Base-by-base conservation (phyloP, 2,329 filamentous ascomycete species). In the Phyllosticta capitalensis region DNA sequence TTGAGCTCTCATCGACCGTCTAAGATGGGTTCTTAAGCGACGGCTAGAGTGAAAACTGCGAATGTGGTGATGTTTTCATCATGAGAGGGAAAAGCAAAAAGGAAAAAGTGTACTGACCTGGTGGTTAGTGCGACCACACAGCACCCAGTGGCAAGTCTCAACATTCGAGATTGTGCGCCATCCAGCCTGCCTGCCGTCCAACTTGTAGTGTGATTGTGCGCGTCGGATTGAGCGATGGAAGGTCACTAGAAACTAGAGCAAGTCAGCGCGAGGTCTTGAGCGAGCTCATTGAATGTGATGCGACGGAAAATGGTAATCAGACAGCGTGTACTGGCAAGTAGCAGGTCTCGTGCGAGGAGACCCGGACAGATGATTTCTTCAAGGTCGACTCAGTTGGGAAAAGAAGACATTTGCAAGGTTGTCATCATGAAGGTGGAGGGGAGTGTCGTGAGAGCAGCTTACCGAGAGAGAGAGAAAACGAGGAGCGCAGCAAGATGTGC, bases 261-360 rank as follows among this genome's bases (percentile, higher is more conserved):
- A 50, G 52, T 60, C 33, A 20, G 33, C 5, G 14, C 22, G 50
- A 48, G 59, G 7, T 17, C 52, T 10, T 26, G 24, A 26, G 24
- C 24, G 19, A 24, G 45, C 10, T 17, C 26, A 12, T 33, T 28
- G 53, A 26, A 60, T 53, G 59, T 49, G 20, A 30, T 24, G 26
- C 20, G 33, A 48, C 50, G 51, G 58, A 22, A 48, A 59, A 55
- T 55, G 33, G n/a, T 19, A 66, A 73, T 88, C 86, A 89, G 86
- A 87, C 83, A 83, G 80, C 76, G 72, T 80, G 85, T 89, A 89
- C 87, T 90, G 87, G 87, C 87, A 87, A 89, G 86, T 89, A 89
- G 85, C 86, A 87, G 84, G 83, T 79, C 70, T 70, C 76, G 76
- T 77, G 79, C 74, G 74, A 75, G 73, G 73, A 75, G 69, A 76